Percentiles rank a stretch among this genome's conserved stretches.
Evolutionary conservation across 176 grass and related monocot genomes (phyloP).

Genomic region (barley (Hordeum vulgare)): MorexV3_pseudomolecules_assembly NC_058519.1:648523709-648524208

Average conservation of each 20-base stretch:
- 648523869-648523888: not conserved
- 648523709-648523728: conserved; percentile 3
- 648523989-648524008: conserved; percentile 72
- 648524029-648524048: conserved; percentile 58
- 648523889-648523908: not conserved
- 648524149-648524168: conserved; percentile 12
- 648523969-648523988: conserved; percentile 64
- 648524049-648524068: conserved; percentile 9
- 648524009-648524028: conserved; percentile 69
- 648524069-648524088: not conserved
- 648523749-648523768: conserved; percentile 17
- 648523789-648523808: not conserved
- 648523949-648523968: conserved; percentile 58
- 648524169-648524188: not conserved
- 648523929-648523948: conserved; percentile 76
- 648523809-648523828: not conserved
- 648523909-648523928: conserved; percentile 30
- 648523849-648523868: too few relatives aligned
- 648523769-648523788: not conserved
- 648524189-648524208: not conserved
- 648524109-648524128: conserved; percentile 13
- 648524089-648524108: conserved; percentile 3
- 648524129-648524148: conserved; percentile 7
- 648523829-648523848: not conserved
- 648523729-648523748: conserved; percentile 19